Conservation (phyloP, 768 basidiomycete genomes). For the Mycena haematopus region DNA sequence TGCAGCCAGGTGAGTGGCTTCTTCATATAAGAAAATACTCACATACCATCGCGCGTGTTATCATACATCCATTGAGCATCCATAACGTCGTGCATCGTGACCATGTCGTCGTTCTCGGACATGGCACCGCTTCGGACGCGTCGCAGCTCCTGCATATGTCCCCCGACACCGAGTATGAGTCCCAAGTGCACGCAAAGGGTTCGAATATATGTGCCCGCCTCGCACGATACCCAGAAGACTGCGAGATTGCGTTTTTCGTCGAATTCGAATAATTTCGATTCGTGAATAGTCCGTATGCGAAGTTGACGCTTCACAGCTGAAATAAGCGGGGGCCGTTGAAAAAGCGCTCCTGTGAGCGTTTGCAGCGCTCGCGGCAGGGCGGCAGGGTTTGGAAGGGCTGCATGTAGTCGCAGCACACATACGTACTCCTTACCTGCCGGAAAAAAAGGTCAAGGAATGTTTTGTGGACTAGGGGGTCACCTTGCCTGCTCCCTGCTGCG, state of each 20-base stretch:
- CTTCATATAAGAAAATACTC: background rate
- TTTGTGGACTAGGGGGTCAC: slow-evolving; percentile 25
- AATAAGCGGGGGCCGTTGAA: slow-evolving; percentile 98
- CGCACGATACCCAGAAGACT: slow-evolving; percentile 99
- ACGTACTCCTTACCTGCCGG: slow-evolving; percentile 95
- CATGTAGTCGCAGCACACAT: slow-evolving; percentile 93
- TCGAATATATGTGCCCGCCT: slow-evolving; percentile 96
- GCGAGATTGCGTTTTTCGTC: slow-evolving; percentile 96
- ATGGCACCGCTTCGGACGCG: slow-evolving; percentile 94
- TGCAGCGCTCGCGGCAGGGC: slow-evolving; percentile 92
- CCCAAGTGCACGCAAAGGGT: slow-evolving; percentile 98
- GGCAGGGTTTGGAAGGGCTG: slow-evolving; percentile 78
- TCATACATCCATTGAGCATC: slow-evolving; percentile 99
- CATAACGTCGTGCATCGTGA: slow-evolving; percentile 99
- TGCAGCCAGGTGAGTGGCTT: slow-evolving; percentile 38
- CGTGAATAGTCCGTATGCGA: slow-evolving; percentile 95
- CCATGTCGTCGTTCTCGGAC: slow-evolving; percentile 97
- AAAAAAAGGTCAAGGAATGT: slow-evolving; percentile 1
- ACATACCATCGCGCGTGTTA: slow-evolving; percentile 91
- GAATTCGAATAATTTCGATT: slow-evolving; percentile 94
- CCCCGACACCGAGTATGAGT: slow-evolving; percentile 92
- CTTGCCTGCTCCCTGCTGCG: slow-evolving; percentile 95
- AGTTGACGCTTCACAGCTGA: slow-evolving; percentile 99
- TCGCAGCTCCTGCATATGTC: slow-evolving; percentile 99
- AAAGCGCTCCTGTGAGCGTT: slow-evolving; percentile 96